phyloP scores from a whole-genome alignment of 495 filamentous ascomycete genomes.

The Bathelium albidoporum region DNA sequence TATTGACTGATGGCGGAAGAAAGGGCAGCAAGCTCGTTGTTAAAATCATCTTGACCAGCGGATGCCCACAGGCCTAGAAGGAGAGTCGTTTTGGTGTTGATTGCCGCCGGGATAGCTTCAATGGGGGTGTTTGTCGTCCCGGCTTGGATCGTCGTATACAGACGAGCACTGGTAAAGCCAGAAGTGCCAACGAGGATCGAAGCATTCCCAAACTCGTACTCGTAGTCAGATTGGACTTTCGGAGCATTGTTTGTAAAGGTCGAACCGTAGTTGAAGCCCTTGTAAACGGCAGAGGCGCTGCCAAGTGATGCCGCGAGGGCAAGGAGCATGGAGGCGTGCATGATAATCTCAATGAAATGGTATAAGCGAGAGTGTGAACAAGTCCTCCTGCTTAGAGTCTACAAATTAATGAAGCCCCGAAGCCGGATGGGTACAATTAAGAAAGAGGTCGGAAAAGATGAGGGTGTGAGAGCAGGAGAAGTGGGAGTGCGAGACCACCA shows the following conservation, averaged over 20 bases:
- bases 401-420: neutral
- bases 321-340: slow-evolving; percentile 18
- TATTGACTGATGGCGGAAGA: slow-evolving; percentile 52
- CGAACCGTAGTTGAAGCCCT: slow-evolving; percentile 80
- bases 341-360: neutral
- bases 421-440: neutral
- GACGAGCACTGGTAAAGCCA: slow-evolving; percentile 64
- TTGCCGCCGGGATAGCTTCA: slow-evolving; percentile 67
- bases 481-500: neutral
- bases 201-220: slow-evolving; percentile 59
- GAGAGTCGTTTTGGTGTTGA: slow-evolving; percentile 57
- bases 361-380: neutral
- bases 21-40: slow-evolving; percentile 61
- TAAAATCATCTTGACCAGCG: slow-evolving; percentile 49
- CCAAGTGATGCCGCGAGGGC: slow-evolving; percentile 17
- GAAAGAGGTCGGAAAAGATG: neutral
- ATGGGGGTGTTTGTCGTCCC: slow-evolving; percentile 51
- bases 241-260: slow-evolving; percentile 48
- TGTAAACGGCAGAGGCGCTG: slow-evolving; percentile 30
- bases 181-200: slow-evolving; percentile 56
- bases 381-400: neutral
- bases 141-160: slow-evolving; percentile 54
- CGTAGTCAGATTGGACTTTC: slow-evolving; percentile 56
- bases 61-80: slow-evolving; percentile 74
- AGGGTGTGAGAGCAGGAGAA: neutral